Evolutionary conservation across 139 green algal genomes (phyloP), one percentile per base, ranked within the genome.

Genomic region (Coccomyxa sp.): DNA sequence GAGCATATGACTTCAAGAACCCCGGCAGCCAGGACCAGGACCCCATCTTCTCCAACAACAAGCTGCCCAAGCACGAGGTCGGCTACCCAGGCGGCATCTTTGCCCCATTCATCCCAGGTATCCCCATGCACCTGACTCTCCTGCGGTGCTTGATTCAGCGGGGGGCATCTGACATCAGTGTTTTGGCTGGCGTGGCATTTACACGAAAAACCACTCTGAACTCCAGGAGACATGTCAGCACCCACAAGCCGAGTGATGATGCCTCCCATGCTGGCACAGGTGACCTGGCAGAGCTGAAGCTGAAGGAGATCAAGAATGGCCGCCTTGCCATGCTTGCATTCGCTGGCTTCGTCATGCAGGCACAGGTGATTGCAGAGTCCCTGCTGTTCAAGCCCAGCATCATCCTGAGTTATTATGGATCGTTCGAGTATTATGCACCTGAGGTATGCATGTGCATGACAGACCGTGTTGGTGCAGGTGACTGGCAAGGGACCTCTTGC

Each of bases 251-350:
- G 38, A 51, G 7, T 51, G 38, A 51, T 51, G 3, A 51, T 51
- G 38, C 38, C 38, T 3, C 38, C 7, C 38, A 51, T 51, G 38
- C 38, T 51, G 38, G 18, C 63, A 9, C 63, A 71, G 92, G 93
- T 17, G 59, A 90, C 89, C 74, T 96, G 67, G 87, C 90, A 74
- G 91, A 96, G 89, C 89, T 98, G 76, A 97, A 98, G 92, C 85
- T 97, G 14, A 98, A 98, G 93, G 95, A 98, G 91, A 95, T 98
- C 86, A 98, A 98, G 93, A 98, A 98, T 91, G 94, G 84, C 45
- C 81, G 84, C n/a, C 85, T 90, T 45, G 82, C 85, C 82, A 96
- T 95, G 93, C 88, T 97, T 0, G 91, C 91, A 1, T 94, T 94
- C 79, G 83, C 90, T 78, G 91, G 90, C 80, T 90, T 93, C 57